Base-by-base conservation (phyloP, 306 rosid genomes). In the Dalbergia cochinchinensis region DNA sequence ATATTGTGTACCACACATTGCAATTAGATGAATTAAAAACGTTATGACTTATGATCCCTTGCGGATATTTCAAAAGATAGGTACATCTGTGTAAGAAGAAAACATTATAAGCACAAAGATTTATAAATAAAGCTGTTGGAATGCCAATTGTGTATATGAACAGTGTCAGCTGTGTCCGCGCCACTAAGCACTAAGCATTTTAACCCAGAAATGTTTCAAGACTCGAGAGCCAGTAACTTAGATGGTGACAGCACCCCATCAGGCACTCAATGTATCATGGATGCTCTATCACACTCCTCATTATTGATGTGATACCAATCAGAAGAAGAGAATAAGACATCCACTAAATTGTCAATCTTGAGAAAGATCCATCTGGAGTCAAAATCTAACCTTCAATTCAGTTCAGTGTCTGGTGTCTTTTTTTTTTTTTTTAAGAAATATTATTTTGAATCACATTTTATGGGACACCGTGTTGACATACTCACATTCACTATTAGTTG, bases 261-360 rank as follows among this genome's bases (percentile, higher is more conserved):
- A 9, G 12, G 15, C 64, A 58, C 35, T 58, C 20, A 20, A 14
- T 6, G 31, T 26, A 26, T 26, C 31, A 26, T 26, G 31, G 1
- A 11, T 59, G 7, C 33, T 59, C 15, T 11, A 22, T 60, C 4
- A 9, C 26, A 3, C 37, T 31, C 8, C 37, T 5, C 31, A 26
- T 26, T 26, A 26, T 26, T 22, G 14, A 20, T 26, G 10, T 60
- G 39, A 60, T 60, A 26, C 35, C 41, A 34, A 11, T 6, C 2
- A 45, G 0, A 31, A 45, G 44, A 18, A 2, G 31, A 26, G 58
- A 66, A 54, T 41, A 59, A 65, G 74, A 55, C 67, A 44, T 16
- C 22, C 73, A 65, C 57, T 65, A 65, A 67, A 65, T 39, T 65
- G 34, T 41, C 74, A 51, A 76, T 51, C 74, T 37, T 54, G 34